These are phyloP conservation scores for Cordyceps pruinosa DNA, from an alignment of 2,329 filamentous ascomycete genomes.

Conservation along the genomic window DNA sequence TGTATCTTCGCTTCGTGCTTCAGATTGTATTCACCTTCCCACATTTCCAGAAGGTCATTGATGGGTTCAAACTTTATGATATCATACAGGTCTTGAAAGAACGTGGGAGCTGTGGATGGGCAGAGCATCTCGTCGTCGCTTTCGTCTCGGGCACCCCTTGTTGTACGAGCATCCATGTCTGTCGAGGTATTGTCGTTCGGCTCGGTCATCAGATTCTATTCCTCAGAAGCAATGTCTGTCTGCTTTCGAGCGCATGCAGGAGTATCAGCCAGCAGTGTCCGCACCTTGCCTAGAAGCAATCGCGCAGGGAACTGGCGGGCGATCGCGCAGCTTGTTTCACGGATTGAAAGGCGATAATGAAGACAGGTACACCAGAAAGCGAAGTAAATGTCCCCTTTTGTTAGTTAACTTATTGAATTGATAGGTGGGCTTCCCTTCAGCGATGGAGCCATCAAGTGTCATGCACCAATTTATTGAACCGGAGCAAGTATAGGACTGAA, in stretches of 20 bases:
- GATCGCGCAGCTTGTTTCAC: conserved; percentile 5
- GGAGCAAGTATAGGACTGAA: not conserved
- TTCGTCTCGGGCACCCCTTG: not conserved
- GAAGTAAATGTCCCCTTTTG: not conserved
- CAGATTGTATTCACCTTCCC: not conserved
- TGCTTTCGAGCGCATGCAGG: not conserved
- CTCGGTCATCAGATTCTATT: not conserved
- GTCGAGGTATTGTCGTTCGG: not conserved
- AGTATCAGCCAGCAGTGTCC: not conserved
- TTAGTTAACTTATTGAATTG: not conserved
- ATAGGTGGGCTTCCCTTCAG: not conserved
- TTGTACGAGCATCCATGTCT: not conserved
- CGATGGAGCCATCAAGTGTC: not conserved
- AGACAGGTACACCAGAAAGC: not conserved
- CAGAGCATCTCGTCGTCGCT: conserved; percentile 2
- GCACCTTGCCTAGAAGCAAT: conserved; percentile 3
- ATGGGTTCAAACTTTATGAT: not conserved
- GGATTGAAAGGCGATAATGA: conserved; percentile 2
- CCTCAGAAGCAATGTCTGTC: not conserved
- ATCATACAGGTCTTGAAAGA: not conserved
- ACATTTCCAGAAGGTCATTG: not conserved
- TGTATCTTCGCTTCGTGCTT: not conserved
- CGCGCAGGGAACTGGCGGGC: conserved; percentile 6
- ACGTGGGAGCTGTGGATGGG: not conserved
- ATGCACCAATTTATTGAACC: not conserved